phyloP scores from a whole-genome alignment of 371 early-diverging fungal genomes.

The Saksenaea vasiformis region DNA sequence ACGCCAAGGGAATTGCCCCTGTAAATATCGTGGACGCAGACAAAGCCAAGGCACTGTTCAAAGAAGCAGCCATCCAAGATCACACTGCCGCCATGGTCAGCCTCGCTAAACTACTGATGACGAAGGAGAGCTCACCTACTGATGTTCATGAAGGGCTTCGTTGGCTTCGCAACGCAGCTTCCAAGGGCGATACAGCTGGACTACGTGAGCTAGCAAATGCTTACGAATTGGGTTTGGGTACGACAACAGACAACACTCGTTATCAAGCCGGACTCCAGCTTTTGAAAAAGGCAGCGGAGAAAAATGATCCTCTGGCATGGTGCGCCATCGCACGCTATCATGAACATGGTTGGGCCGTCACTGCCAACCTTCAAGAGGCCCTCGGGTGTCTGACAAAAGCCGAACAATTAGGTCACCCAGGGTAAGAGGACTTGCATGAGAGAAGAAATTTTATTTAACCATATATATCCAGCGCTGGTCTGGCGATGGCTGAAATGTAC shows the following conservation, averaged over 20 bases:
- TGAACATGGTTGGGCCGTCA: constrained; percentile 25
- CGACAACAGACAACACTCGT: constrained; percentile 4
- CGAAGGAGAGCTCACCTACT: background rate
- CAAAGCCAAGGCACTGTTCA: constrained; percentile 36
- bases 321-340: constrained; percentile 30
- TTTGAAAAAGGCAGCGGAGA: constrained; percentile 4
- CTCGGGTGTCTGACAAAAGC: constrained; percentile 28
- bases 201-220: constrained; percentile 12
- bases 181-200: constrained; percentile 18
- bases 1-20: constrained; percentile 42
- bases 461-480: constrained; percentile 17
- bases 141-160: constrained; percentile 14
- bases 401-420: constrained; percentile 22
- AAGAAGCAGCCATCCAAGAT: constrained; percentile 36
- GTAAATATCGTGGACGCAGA: constrained; percentile 21
- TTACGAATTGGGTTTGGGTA: background rate
- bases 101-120: constrained; percentile 26
- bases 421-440: constrained; percentile 20
- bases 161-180: constrained; percentile 23
- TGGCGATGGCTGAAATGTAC: constrained; percentile 18
- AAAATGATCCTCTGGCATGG: constrained; percentile 17
- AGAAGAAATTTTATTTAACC: background rate
- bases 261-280: constrained; percentile 13
- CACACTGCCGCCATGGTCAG: constrained; percentile 38
- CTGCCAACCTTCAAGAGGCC: constrained; percentile 16